These are phyloP conservation scores for Francoa sonchifolia DNA, from an alignment of 441 rosid species.

Conservation along the genomic window DNA sequence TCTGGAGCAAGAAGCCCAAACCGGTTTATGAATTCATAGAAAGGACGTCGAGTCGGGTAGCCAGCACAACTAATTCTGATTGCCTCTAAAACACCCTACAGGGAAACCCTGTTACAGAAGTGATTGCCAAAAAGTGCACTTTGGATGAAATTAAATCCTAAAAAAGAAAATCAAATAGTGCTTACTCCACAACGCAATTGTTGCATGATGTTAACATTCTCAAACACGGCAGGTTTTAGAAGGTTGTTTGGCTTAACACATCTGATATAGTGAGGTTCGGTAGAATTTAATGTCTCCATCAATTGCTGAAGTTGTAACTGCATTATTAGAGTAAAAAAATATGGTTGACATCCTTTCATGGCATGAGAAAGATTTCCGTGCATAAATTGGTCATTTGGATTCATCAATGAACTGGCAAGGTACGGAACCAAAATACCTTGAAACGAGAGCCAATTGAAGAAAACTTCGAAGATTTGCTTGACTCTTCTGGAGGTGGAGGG, in stretches of 20 bases:
- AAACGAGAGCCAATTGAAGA: slow-evolving; percentile 96
- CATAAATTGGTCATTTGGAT: neutral
- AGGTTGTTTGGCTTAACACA: slow-evolving; percentile 95
- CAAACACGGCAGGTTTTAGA: slow-evolving; percentile 88
- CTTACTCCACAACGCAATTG: slow-evolving; percentile 96
- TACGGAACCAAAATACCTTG: slow-evolving; percentile 41
- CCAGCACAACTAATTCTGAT: slow-evolving; percentile 98
- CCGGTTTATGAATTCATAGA: slow-evolving; percentile 79
- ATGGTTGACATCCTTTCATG: too few relatives aligned
- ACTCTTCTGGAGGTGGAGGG: slow-evolving; percentile 81
- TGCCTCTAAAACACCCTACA: slow-evolving; percentile 96
- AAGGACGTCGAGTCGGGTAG: slow-evolving; percentile 89
- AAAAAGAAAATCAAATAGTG: slow-evolving; percentile 13
- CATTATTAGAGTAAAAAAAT: too few relatives aligned
- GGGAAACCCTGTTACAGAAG: slow-evolving; percentile 15
- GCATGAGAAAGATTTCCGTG: too few relatives aligned
- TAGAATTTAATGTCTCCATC: slow-evolving; percentile 92
- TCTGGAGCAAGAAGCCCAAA: slow-evolving; percentile 79
- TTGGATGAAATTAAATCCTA: too few relatives aligned
- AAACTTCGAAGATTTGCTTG: slow-evolving; percentile 88
- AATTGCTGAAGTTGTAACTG: slow-evolving; percentile 83
- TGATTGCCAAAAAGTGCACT: too few relatives aligned
- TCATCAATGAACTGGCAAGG: neutral
- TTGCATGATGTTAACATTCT: slow-evolving; percentile 93
- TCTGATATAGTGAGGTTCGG: slow-evolving; percentile 95